Conservation (phyloP, 2,329 filamentous ascomycete species). For the Aspergillus thermomutatus region DNA sequence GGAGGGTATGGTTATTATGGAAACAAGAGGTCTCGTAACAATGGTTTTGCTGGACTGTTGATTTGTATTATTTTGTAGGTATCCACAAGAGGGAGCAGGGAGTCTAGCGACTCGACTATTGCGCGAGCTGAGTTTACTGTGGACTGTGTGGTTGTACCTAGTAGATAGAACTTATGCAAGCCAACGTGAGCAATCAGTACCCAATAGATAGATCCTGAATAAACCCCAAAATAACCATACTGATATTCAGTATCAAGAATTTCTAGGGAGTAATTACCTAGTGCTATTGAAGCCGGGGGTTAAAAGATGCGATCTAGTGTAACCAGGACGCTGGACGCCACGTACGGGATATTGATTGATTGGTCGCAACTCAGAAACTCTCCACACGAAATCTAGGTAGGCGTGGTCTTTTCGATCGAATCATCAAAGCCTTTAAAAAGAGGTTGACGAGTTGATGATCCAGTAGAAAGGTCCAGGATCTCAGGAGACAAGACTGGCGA, state of each 20-base stretch:
- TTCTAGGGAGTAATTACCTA: no score
- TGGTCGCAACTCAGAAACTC: background rate
- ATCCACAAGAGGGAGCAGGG: background rate
- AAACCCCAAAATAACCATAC: no score
- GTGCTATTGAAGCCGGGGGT: background rate
- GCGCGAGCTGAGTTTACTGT: no score
- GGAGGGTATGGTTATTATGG: no score
- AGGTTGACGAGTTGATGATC: no score
- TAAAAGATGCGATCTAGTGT: background rate
- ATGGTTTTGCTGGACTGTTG: background rate
- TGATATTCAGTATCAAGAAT: no score
- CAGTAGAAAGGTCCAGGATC: background rate
- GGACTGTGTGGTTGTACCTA: no score
- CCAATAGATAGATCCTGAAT: no score
- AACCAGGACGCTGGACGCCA: background rate
- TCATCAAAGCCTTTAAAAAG: background rate
- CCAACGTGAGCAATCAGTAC: background rate
- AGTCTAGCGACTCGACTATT: background rate
- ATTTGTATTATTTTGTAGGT: background rate
- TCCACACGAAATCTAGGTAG: constrained; percentile 3
- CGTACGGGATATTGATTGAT: background rate
- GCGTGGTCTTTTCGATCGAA: background rate
- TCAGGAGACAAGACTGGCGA: background rate
- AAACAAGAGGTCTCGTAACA: no score
- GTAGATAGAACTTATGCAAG: no score